phyloP scores from a whole-genome alignment of 2,329 filamentous ascomycete species.

The Epichloe amarillans region DNA sequence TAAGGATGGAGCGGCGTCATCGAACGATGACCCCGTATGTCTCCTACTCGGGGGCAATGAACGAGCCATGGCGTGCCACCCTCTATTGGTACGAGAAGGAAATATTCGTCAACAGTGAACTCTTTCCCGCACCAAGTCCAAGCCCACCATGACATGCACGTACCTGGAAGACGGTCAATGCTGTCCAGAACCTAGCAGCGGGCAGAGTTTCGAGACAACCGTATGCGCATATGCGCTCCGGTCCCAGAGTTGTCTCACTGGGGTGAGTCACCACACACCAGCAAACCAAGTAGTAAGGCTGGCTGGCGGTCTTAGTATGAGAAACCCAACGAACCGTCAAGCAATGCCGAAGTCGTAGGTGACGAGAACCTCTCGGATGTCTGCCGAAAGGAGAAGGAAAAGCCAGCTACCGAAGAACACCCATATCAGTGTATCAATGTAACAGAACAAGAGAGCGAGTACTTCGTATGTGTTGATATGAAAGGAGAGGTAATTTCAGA shows the following conservation, averaged over 20 bases:
- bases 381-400: not conserved
- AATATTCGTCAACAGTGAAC: not conserved
- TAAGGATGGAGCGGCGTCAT: constrained; percentile 1
- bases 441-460: not conserved
- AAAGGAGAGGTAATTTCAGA: too few species aligned
- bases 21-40: not conserved
- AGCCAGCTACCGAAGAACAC: too few species aligned
- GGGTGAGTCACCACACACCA: not conserved
- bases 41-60: not conserved
- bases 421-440: not conserved
- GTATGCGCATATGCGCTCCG: not conserved
- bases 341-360: not conserved
- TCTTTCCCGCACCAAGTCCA: not conserved
- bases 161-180: not conserved
- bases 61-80: constrained; percentile 1
- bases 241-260: not conserved
- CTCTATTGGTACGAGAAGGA: not conserved
- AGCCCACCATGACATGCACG: not conserved
- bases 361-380: not conserved
- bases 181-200: not conserved
- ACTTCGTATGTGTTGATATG: too few species aligned
- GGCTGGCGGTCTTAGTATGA: too few species aligned
- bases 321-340: too few species aligned
- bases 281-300: not conserved
- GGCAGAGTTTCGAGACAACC: not conserved